Evolutionary conservation across 805 yeast genomes (phyloP).

Genomic region (Yarrowia sp.): DNA sequence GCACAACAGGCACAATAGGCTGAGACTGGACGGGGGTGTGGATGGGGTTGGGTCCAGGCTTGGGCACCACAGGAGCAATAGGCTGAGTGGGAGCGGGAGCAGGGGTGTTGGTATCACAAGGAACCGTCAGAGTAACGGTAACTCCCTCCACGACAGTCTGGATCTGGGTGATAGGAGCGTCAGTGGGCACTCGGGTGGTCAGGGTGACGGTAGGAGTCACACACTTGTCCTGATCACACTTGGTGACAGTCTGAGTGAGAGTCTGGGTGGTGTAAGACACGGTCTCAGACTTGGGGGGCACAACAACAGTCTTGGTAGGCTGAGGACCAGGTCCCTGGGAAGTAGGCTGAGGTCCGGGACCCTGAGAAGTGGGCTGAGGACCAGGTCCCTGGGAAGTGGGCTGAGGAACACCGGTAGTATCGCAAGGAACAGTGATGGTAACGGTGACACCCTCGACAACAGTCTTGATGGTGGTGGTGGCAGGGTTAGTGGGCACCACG

Average conservation of each 20-base stretch:
- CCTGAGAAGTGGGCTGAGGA: not conserved
- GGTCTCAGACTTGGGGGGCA: not conserved
- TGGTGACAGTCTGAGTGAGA: not conserved
- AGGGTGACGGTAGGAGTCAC: not conserved
- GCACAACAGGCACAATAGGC: not conserved
- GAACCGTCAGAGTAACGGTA: not conserved
- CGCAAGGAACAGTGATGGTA: constrained; percentile 19
- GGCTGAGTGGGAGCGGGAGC: not conserved
- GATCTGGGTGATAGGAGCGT: not conserved
- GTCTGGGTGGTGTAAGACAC: constrained; percentile 4
- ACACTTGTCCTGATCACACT: not conserved
- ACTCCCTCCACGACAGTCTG: not conserved
- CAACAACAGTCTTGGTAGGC: not conserved
- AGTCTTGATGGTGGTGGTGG: constrained; percentile 5
- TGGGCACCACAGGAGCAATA: not conserved
- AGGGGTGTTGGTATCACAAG: constrained; percentile 18
- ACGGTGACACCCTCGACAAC: constrained; percentile 13
- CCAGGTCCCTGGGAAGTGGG: not conserved
- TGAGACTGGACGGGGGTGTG: not conserved
- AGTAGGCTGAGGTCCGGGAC: not conserved
- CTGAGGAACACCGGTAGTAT: constrained; percentile 10
- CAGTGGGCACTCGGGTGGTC: constrained; percentile 16
- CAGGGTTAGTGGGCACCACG: constrained; percentile 15
- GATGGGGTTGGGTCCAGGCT: not conserved
- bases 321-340: not conserved